These are phyloP conservation scores for Botryobasidium botryosum DNA, from an alignment of 768 basidiomycete genomes.

Conservation along the genomic window DNA sequence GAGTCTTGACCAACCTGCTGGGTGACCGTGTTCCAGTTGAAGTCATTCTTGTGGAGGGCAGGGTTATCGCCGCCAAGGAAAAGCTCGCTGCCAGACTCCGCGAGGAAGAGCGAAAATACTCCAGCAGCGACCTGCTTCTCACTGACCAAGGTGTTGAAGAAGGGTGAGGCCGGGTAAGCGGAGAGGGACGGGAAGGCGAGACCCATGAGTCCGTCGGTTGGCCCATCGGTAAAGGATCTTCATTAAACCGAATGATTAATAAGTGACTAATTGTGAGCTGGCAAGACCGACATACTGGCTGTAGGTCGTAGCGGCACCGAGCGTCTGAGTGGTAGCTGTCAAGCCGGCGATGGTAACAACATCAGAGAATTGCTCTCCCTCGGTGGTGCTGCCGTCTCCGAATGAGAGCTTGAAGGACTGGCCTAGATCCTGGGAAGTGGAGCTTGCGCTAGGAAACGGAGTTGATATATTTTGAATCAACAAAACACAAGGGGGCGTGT, in stretches of 20 bases:
- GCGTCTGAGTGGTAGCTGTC: constrained; percentile 25
- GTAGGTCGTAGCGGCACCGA: constrained; percentile 29
- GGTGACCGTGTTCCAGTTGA: constrained; percentile 21
- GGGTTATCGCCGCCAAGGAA: constrained; percentile 23
- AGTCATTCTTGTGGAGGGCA: constrained; percentile 17
- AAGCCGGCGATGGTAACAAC: constrained; percentile 30
- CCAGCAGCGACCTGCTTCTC: constrained; percentile 12
- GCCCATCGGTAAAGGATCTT: constrained; percentile 11
- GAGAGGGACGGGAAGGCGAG: constrained; percentile 18
- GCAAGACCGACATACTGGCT: constrained; percentile 16
- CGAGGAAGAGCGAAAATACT: constrained; percentile 19
- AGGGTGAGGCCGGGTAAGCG: constrained; percentile 13
- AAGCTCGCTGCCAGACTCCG: constrained; percentile 17
- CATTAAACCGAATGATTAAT: background rate
- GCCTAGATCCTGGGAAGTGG: constrained; percentile 22
- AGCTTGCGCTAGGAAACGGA: constrained; percentile 7
- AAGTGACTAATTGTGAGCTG: background rate
- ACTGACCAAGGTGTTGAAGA: constrained; percentile 14
- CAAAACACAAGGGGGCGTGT: too few relatives aligned
- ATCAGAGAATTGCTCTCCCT: constrained; percentile 30
- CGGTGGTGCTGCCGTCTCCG: constrained; percentile 26
- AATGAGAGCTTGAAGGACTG: constrained; percentile 24
- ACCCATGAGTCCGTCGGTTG: constrained; percentile 28
- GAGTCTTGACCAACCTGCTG: constrained; percentile 12
- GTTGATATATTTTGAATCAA: background rate